Evolutionary conservation across 495 filamentous ascomycete species (phyloP).

Genomic region (Penicillium silybi): DNA sequence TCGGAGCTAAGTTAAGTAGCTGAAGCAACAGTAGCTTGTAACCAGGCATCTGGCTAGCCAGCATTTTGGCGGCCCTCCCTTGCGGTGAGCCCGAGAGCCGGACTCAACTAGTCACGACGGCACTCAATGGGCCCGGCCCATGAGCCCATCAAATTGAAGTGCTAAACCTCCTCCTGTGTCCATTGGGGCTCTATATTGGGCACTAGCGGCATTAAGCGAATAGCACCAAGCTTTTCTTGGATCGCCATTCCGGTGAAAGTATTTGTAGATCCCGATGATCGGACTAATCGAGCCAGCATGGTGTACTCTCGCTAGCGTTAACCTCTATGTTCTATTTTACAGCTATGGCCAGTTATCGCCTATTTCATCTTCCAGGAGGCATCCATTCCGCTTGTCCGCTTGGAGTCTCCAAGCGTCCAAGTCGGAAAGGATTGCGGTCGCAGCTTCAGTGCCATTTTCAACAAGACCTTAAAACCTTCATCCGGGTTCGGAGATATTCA

Average conservation of each 20-base stretch:
- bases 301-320: neutral
- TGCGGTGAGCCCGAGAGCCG: neutral
- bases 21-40: neutral
- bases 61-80: neutral
- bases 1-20: neutral
- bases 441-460: too few relatives aligned
- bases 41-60: neutral
- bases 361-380: too few relatives aligned
- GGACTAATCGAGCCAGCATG: neutral
- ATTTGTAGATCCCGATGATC: neutral
- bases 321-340: neutral
- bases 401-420: too few relatives aligned
- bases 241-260: neutral
- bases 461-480: too few relatives aligned
- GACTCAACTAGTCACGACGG: neutral
- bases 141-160: too few relatives aligned
- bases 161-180: too few relatives aligned
- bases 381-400: too few relatives aligned
- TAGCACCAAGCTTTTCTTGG: neutral
- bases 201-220: neutral
- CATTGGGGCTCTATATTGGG: neutral
- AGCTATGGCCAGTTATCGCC: too few relatives aligned
- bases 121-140: neutral
- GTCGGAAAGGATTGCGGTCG: too few relatives aligned
- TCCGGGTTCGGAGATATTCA: too few relatives aligned